Evolutionary conservation across 2,329 filamentous ascomycete genomes (phyloP).

Genomic region (Aureobasidium sp.): DNA sequence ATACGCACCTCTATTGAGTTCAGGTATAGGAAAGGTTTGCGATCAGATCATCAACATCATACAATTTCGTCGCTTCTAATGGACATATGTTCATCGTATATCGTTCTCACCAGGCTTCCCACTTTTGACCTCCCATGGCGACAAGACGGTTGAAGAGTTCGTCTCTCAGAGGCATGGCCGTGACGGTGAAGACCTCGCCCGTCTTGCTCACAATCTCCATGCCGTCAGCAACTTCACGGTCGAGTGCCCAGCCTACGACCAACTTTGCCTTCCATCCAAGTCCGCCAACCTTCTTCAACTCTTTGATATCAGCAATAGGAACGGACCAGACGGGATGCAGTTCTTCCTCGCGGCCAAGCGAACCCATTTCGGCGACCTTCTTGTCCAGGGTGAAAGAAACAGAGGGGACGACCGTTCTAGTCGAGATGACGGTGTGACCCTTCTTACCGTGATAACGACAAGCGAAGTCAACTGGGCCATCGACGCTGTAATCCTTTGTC

Average conservation of each 20-base stretch:
- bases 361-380: slow-evolving; percentile 34
- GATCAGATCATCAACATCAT: neutral
- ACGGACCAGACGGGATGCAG: slow-evolving; percentile 60
- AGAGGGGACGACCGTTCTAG: slow-evolving; percentile 58
- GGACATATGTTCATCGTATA: neutral
- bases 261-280: slow-evolving; percentile 80
- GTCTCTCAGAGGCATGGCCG: slow-evolving; percentile 64
- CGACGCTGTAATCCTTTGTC: slow-evolving; percentile 35
- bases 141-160: slow-evolving; percentile 75
- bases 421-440: slow-evolving; percentile 64
- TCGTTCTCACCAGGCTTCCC: slow-evolving; percentile 60
- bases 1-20: neutral
- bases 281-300: slow-evolving; percentile 73
- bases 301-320: slow-evolving; percentile 61
- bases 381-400: slow-evolving; percentile 57
- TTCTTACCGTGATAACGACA: slow-evolving; percentile 63
- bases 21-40: neutral
- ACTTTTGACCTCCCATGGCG: slow-evolving; percentile 73
- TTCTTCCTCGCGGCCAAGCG: slow-evolving; percentile 41
- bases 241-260: slow-evolving; percentile 71
- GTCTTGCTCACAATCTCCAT: slow-evolving; percentile 57
- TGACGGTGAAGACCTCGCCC: slow-evolving; percentile 55
- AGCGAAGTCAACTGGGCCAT: slow-evolving; percentile 70
- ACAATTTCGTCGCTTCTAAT: neutral
- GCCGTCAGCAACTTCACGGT: slow-evolving; percentile 67